Conservation (phyloP, 169 alveolate species). For the Cryptosporidium parvum region DNA sequence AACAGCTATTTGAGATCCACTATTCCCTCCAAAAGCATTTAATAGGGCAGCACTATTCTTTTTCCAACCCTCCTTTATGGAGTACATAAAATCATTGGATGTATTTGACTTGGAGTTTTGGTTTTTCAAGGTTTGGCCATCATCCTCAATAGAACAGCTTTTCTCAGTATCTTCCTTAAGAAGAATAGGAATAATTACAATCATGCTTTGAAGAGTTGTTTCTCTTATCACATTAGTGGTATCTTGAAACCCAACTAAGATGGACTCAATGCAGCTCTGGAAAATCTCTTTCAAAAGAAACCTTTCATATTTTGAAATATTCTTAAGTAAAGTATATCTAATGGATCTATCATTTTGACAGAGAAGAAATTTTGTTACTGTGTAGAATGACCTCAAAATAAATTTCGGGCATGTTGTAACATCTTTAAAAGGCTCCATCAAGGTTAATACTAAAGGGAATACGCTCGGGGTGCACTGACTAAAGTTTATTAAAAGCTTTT, state of each 20-base stretch:
- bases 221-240: constrained; percentile 60
- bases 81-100: constrained; percentile 54
- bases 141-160: background rate
- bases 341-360: constrained; percentile 64
- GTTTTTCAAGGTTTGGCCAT: background rate
- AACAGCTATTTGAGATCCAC: constrained; percentile 42
- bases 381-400: constrained; percentile 25
- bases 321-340: constrained; percentile 67
- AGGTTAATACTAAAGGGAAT: constrained; percentile 44
- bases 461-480: constrained; percentile 43
- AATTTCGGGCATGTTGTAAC: constrained; percentile 19
- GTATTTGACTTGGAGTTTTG: background rate
- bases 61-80: constrained; percentile 71
- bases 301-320: constrained; percentile 45
- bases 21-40: constrained; percentile 48
- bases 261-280: constrained; percentile 53
- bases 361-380: constrained; percentile 14
- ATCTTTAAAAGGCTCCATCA: constrained; percentile 37
- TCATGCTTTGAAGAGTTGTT: constrained; percentile 72
- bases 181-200: constrained; percentile 48
- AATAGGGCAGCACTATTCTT: constrained; percentile 67
- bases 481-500: constrained; percentile 31
- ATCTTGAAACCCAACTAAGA: constrained; percentile 67
- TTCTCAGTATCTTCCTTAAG: constrained; percentile 14
- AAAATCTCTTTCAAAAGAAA: constrained; percentile 19